Conservation (phyloP, 176 grass and related monocot genomes). For the Luzula sylvatica region DNA sequence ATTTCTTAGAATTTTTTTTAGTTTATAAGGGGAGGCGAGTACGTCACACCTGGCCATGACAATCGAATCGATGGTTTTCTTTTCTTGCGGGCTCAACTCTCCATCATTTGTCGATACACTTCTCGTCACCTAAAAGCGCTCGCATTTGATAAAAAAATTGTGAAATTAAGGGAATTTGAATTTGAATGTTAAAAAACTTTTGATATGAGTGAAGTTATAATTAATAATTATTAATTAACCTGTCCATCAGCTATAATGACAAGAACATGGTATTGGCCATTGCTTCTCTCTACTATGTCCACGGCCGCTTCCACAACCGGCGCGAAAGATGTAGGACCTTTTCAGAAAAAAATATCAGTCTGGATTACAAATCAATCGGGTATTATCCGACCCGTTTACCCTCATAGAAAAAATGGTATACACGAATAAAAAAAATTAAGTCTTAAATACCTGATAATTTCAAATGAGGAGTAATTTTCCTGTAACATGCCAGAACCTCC, state of each 20-base stretch:
- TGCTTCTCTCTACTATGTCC: constrained; percentile 67
- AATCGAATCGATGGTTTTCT: constrained; percentile 68
- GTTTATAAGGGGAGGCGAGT: not conserved
- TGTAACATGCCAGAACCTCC: constrained; percentile 77
- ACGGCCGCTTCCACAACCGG: constrained; percentile 81
- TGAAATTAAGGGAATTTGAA: not conserved
- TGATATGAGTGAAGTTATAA: not conserved
- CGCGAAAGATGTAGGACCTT: constrained; percentile 80
- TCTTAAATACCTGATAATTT: constrained; percentile 40
- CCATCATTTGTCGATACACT: constrained; percentile 40
- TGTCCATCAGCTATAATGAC: constrained; percentile 89
- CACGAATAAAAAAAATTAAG: not conserved
- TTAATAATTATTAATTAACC: constrained; percentile 28
- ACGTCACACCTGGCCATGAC: constrained; percentile 76
- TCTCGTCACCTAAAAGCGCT: constrained; percentile 46
- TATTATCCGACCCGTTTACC: not conserved
- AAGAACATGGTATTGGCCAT: constrained; percentile 84
- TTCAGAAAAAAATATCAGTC: not conserved
- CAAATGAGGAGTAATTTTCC: constrained; percentile 58
- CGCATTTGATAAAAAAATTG: not conserved
- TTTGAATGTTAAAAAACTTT: not conserved
- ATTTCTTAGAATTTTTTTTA: not conserved
- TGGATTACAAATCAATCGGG: not conserved
- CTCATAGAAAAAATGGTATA: not conserved
- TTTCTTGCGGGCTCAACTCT: constrained; percentile 80